Conservation (phyloP, 345 rosid species). For the Syzygium aqueum region DNA sequence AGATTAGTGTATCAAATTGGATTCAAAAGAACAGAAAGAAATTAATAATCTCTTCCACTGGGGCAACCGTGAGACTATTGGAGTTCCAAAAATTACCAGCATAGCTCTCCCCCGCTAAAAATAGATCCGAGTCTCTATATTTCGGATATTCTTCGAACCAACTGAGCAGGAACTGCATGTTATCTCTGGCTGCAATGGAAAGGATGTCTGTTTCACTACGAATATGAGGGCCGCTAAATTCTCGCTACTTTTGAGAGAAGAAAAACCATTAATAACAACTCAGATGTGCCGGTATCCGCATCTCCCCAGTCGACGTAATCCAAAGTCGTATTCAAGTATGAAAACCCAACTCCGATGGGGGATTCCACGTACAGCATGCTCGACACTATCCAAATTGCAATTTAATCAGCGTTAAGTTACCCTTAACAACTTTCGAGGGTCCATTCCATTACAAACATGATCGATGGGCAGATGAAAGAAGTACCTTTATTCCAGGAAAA, state of each 20-base stretch:
- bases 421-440: not conserved
- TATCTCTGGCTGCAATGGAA: not conserved
- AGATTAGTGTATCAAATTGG: not conserved
- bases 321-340: conserved; percentile 21
- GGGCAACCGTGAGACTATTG: not conserved
- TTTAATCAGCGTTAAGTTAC: not conserved
- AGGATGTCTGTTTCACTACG: not conserved
- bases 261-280: not conserved
- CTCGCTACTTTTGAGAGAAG: not conserved
- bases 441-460: not conserved
- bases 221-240: not conserved
- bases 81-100: not conserved
- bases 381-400: conserved; percentile 5
- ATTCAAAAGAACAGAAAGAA: not conserved
- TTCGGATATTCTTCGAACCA: not conserved
- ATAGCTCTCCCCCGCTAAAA: not conserved
- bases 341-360: conserved; percentile 22
- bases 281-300: not conserved
- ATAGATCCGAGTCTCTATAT: not conserved
- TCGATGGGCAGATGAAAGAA: not conserved
- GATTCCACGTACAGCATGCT: conserved; percentile 24
- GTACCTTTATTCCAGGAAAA: conserved; percentile 28
- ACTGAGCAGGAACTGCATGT: not conserved
- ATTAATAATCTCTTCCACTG: not conserved
- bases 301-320: conserved; percentile 13